Evolutionary conservation across 2,329 filamentous ascomycete genomes (phyloP).

Genomic region (Akanthomyces uredinophilus): DNA sequence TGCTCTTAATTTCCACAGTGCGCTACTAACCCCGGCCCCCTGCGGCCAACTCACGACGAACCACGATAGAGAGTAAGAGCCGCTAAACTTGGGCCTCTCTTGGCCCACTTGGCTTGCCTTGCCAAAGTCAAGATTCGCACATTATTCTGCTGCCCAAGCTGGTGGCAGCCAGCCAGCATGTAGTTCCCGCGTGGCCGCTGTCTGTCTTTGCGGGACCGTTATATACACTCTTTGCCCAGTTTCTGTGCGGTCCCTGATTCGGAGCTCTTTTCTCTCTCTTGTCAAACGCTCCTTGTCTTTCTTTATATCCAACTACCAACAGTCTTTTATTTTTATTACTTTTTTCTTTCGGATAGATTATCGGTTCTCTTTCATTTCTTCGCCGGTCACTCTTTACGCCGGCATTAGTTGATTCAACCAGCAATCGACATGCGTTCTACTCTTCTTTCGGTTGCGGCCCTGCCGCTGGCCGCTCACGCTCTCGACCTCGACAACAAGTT

Average conservation of each 20-base stretch:
- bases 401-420: slow-evolving; percentile 2
- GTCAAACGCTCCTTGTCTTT: slow-evolving; percentile 2
- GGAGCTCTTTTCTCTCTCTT: slow-evolving; percentile 1
- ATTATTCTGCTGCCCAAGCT: background rate
- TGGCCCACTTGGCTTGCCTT: slow-evolving; percentile 12
- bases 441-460: slow-evolving; percentile 25
- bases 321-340: slow-evolving; percentile 13
- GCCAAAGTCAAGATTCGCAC: slow-evolving; percentile 2
- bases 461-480: slow-evolving; percentile 25
- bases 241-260: background rate
- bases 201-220: background rate
- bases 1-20: slow-evolving; percentile 15
- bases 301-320: slow-evolving; percentile 14
- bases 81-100: slow-evolving; percentile 10
- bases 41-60: background rate
- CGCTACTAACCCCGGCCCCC: slow-evolving; percentile 12
- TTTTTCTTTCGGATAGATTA: slow-evolving; percentile 3
- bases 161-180: background rate
- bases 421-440: slow-evolving; percentile 25
- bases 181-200: background rate
- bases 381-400: slow-evolving; percentile 25
- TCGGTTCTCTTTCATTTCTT: slow-evolving; percentile 10
- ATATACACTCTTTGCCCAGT: slow-evolving; percentile 14
- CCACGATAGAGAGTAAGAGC: slow-evolving; percentile 5
- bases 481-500: slow-evolving; percentile 17